Conservation (phyloP, 2,329 filamentous ascomycete genomes). For the Elsinoe perseae region DNA sequence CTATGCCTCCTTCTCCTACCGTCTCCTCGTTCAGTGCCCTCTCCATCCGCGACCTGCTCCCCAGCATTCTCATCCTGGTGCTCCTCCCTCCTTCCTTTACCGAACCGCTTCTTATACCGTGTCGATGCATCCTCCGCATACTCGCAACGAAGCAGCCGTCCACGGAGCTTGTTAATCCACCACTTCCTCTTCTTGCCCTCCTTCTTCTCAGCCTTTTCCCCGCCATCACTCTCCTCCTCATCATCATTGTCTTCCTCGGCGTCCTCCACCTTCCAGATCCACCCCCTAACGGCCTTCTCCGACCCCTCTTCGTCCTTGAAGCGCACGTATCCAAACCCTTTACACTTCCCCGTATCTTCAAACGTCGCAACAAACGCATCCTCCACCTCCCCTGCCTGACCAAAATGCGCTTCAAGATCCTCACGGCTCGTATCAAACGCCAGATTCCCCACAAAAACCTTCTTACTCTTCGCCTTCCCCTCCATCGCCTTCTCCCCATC, state of each 20-base stretch:
- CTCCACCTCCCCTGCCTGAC: conserved; percentile 72
- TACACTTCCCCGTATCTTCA: conserved; percentile 94
- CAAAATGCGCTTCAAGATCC: conserved; percentile 70
- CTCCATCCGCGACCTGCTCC: conserved; percentile 23
- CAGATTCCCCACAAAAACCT: conserved; percentile 68
- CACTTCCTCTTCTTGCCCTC: conserved; percentile 50
- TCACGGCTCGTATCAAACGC: conserved; percentile 57
- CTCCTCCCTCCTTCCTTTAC: conserved; percentile 47
- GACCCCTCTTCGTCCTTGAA: conserved; percentile 74
- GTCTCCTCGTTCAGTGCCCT: conserved; percentile 19
- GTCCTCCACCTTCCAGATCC: conserved; percentile 58
- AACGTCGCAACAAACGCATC: conserved; percentile 89
- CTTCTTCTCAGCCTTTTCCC: conserved; percentile 27
- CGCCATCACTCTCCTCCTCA: conserved; percentile 29
- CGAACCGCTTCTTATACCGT: conserved; percentile 89
- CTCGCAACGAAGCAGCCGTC: conserved; percentile 76
- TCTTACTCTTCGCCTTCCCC: conserved; percentile 59
- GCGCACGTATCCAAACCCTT: conserved; percentile 92
- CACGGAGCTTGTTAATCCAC: conserved; percentile 78
- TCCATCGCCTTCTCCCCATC: conserved; percentile 31
- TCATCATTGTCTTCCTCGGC: conserved; percentile 29
- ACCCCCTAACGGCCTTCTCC: conserved; percentile 71
- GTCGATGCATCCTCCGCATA: conserved; percentile 85
- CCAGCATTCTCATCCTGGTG: conserved; percentile 18
- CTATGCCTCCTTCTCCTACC: conserved; percentile 20